These are phyloP conservation scores for Chionographis japonica DNA, from an alignment of 106 monocot species.

Conservation along the genomic window DNA sequence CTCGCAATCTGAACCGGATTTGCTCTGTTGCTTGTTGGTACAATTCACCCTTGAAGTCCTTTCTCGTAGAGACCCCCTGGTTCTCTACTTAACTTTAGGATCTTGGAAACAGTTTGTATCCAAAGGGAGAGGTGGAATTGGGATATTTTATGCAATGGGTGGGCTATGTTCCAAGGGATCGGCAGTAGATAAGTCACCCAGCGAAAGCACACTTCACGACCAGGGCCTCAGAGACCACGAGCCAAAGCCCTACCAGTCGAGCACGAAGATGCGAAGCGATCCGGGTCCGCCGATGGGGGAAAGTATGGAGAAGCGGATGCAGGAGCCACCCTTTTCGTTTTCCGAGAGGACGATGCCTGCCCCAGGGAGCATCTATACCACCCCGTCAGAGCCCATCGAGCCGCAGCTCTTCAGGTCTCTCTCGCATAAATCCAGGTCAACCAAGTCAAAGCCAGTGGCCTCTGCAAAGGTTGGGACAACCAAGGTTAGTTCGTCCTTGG, in stretches of 20 bases:
- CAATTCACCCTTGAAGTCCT: neutral
- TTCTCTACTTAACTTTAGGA: neutral
- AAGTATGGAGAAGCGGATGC: conserved; percentile 25
- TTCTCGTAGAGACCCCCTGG: neutral
- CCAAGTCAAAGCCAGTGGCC: conserved; percentile 35
- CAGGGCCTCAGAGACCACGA: conserved; percentile 38
- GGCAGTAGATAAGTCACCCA: conserved; percentile 88
- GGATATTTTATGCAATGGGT: conserved; percentile 39
- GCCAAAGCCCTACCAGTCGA: conserved; percentile 6
- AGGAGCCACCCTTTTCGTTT: conserved; percentile 28
- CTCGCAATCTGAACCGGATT: neutral
- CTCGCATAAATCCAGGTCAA: conserved; percentile 59
- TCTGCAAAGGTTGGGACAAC: conserved; percentile 49
- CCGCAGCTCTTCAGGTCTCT: conserved; percentile 48
- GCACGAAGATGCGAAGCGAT: conserved; percentile 13
- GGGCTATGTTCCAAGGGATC: conserved; percentile 72
- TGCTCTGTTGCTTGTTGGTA: neutral
- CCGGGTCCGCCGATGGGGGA: conserved; percentile 6
- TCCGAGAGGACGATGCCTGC: conserved; percentile 24
- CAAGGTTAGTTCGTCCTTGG: conserved; percentile 38
- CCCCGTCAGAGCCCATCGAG: conserved; percentile 9
- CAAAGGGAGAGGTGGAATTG: too few relatives aligned
- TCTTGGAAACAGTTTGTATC: too few relatives aligned
- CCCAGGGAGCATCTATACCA: neutral
- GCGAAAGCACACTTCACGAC: conserved; percentile 60